Evolutionary conservation across 225 moss, liverwort and hornwort species (phyloP), one percentile per base, ranked within the genome.

Genomic region (Sphagnum tenellum): DNA sequence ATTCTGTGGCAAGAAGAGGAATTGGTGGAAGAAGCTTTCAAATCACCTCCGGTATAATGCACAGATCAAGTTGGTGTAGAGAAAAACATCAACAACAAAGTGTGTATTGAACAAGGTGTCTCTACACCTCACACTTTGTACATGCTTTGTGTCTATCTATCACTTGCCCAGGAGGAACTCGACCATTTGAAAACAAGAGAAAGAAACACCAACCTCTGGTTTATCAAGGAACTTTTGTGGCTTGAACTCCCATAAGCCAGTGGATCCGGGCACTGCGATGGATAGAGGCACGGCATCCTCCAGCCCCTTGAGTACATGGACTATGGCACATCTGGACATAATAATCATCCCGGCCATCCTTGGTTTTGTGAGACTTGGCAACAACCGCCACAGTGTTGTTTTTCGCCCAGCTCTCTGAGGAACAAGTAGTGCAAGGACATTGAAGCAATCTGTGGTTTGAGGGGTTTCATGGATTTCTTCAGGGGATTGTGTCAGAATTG

Each of bases 171-270:
- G 1, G 72, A 60, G 48, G 3, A 61, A 45, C 61, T 61, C 45
- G 45, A 29, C 47, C 7, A 61, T 45, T 44, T 10, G 45, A 45
- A 46, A 64, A 51, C 44, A 55, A 46, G n/a, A 12, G 47, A 8
- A 46, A 3, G 12, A 3, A 29, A 29, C 29, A 29, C 58, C 48
- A 5, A 67, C 67, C 67, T 67, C 58, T n/a, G 13, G 48, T 48
- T 7, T 49, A 44, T 12, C 4, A 59, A 55, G 65, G 8, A 57
- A 11, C 29, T 29, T 29, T 46, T 56, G n/a, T 44, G 59, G 12
- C 45, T 56, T 3, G 14, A 98, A 90, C 64, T 93, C 98, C 98
- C 98, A 98, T 56, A 98, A 65, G 45, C 98, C 98, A 3, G 90
- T 80, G 49, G 68, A 67, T 64, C 98, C 98, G 0, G 98, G 98